A percentile compares a stretch with the other conserved stretches of the same genome.
These are phyloP conservation scores for Wickerhamiella kurtzmanii DNA, from an alignment of 805 yeast species.

Conservation along the genomic window DNA sequence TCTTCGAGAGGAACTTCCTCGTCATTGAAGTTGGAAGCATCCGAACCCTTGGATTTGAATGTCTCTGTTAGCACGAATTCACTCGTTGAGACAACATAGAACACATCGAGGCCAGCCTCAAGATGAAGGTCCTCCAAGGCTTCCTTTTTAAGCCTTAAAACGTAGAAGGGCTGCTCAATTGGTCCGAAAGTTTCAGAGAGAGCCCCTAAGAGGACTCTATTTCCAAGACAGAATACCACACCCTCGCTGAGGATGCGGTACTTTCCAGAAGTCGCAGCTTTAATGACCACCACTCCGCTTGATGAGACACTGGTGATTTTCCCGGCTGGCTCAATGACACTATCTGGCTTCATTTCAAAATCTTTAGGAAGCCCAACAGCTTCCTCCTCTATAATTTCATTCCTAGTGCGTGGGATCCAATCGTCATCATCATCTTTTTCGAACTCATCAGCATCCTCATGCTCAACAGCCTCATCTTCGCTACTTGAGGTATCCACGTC, in stretches of 20 bases:
- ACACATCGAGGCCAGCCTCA: constrained; percentile 45
- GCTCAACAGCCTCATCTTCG: constrained; percentile 18
- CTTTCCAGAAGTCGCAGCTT: constrained; percentile 70
- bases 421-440: constrained; percentile 18
- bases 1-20: constrained; percentile 90
- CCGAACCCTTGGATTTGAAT: constrained; percentile 71
- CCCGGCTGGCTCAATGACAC: constrained; percentile 65
- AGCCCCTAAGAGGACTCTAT: constrained; percentile 57
- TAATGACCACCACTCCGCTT: constrained; percentile 57
- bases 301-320: constrained; percentile 45
- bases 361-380: constrained; percentile 58
- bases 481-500: constrained; percentile 5
- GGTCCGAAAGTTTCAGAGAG: constrained; percentile 85
- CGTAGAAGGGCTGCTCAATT: constrained; percentile 64
- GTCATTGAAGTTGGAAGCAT: constrained; percentile 89
- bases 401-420: constrained; percentile 58
- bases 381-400: constrained; percentile 58
- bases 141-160: constrained; percentile 49
- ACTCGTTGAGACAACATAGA: constrained; percentile 68
- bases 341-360: constrained; percentile 41
- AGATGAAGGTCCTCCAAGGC: constrained; percentile 37
- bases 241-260: constrained; percentile 69
- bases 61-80: constrained; percentile 65
- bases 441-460: constrained; percentile 17
- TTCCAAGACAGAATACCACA: constrained; percentile 44